Evolutionary conservation across 352 stramenopile species (phyloP), one percentile per base, ranked within the genome.

Genomic region (Phytophthora kernoviae): DNA sequence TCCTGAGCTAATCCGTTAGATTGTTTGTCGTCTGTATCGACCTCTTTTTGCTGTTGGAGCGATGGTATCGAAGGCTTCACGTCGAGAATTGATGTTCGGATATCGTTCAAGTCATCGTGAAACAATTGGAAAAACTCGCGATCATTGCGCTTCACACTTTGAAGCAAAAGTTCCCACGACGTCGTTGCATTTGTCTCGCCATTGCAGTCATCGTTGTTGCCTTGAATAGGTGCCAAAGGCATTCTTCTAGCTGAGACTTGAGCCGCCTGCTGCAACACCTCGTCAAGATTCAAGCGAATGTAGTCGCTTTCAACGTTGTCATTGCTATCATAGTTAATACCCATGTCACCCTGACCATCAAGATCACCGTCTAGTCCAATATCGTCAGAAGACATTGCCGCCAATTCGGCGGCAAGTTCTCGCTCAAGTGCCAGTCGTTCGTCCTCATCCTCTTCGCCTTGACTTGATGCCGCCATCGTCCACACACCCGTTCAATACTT

Each of bases 341-440:
- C 24, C 43, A 63, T 26, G 17, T 22, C 45, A 56, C 47, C 47
- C n/a, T 42, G 18, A 42, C 26, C 32, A 11, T 33, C 11, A 7
- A 54, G 43, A 15, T 9, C 44, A 12, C 64, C 50, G 7, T 47
- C 46, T 34, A 86, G 54, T 12, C 50, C 53, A 5, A 68, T 58
- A 54, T 73, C 58, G 3, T 52, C 14, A 42, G 41, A 52, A 15
- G 64, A 55, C 33, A 73, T 54, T 5, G 34, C 51, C 1, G 65
- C 73, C 22, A 89, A 61, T 39, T 73, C 73, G 0, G 62, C 62
- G 4, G 68, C 71, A 24, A 86, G 60, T 59, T 84, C 71, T 27
- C 42, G 64, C 54, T 87, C 77, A 11, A 90, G 62, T 43, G 58
- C 75, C 2, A 34, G 56, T 8, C 80, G 68, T 45, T 90, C 77